Base-by-base conservation (phyloP, 1,284 basidiomycete species). In the Abortiporus biennis region DNA sequence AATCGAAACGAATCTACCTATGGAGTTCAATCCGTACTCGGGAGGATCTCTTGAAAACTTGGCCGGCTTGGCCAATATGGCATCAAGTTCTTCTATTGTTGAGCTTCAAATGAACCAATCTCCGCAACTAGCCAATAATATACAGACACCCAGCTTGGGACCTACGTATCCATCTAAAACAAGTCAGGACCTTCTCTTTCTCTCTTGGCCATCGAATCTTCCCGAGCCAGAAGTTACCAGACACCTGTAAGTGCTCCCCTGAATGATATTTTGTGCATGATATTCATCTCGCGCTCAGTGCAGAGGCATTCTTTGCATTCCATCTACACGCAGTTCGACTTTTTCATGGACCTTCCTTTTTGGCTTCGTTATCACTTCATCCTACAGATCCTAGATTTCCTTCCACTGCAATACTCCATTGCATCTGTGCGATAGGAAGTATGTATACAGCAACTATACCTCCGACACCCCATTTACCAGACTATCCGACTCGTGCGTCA, bases 311-410 rank as follows among this genome's bases (percentile, higher is more conserved):
- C 58, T 87, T 89, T 56, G 64, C 71, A 3, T 85, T 77, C 50
- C 81, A 85, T 48, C 81, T 81, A 4, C 78, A 85, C 51, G 78
- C 82, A 3, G 66, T 67, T 42, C 74, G 77, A 27, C 61, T 88
- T 29, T 72, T 90, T 49, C 82, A 88, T 58, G 62, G 58, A 2
- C 62, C 75, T 1, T 76, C 71, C 20, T 89, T 91, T 54, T 66
- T 85, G 57, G 62, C 71, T n/a, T 68, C 75, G 1, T 67, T 90
- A 24, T 65, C 72, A 1, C 65, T 86, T 15, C 74, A 80, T 0
- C 79, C 80, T 0, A 74, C 66, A n/a, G 81, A 87, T 52, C 71
- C 77, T 1, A 74, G 78, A 43, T 91, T 88, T 52, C 87, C 87
- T 4, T 71, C 72, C 19, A 52, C 69, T 2, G 71, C 79, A 3